Evolutionary conservation across 2,329 filamentous ascomycete species (phyloP), one percentile per base, ranked within the genome.

Genomic region (Apiospora malaysiana): DNA sequence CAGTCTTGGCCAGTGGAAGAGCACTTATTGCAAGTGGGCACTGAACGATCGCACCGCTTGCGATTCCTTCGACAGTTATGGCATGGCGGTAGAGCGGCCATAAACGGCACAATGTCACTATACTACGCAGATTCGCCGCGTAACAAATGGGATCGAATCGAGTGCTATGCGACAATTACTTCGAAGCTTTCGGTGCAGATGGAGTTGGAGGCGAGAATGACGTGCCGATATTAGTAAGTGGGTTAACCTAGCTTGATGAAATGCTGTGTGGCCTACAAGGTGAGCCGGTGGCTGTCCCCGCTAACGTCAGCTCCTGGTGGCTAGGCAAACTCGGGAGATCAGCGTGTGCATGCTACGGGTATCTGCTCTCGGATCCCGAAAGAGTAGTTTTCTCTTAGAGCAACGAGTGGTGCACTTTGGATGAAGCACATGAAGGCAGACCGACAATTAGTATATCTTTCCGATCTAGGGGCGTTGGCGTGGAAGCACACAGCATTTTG

Each of bases 41-140:
- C 81, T 45, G 89, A 90, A 72, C 86, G 84, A 79, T 91, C 89
- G 79, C 89, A 91, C 76, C 88, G 87, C 78, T 89, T 85, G 74
- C 89, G 86, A 76, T 85, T 85, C 71, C 85, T 86, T 72, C 88
- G 88, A 79, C 89, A 91, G 80, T 90, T 90, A 80, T 91, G 88
- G 79, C 89, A 91, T 72, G 86, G 76, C 76, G 84, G 86, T 78
- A 78, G 74, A 63, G 76, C 74, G 66, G 72, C 71, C 75, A 77
- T 73, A 63, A 72, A 51, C 66, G 46, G 45, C 25, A 40, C 47
- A 49, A 45, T 46, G 21, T n/a, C 40, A n/a, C 21, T 40, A 23
- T 63, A 23, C 37, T 32, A n/a, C 56, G 32, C 27, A 63, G 18
- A 23, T 37, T 18, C 40, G 56, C 32, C 56, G 56, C 8, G 32